phyloP scores from a whole-genome alignment of 106 monocot genomes.

The Dioscorea zingiberensis region DNA sequence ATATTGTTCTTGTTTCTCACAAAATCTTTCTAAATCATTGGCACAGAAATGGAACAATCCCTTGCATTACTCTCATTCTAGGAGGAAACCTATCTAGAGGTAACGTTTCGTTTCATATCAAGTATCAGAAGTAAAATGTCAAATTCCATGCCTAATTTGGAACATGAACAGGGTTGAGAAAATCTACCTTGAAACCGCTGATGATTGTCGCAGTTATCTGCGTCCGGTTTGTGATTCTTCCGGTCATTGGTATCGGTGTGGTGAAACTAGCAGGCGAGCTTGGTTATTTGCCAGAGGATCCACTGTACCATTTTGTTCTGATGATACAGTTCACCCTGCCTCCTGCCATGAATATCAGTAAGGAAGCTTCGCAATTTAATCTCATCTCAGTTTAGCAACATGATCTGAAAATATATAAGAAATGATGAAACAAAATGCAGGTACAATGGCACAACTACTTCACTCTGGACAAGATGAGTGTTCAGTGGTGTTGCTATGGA shows the following conservation, averaged over 20 bases:
- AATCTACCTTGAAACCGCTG: conserved; percentile 21
- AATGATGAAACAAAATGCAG: conserved; percentile 17
- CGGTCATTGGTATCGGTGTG: conserved; percentile 46
- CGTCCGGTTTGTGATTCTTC: conserved; percentile 47
- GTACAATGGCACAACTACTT: conserved; percentile 69
- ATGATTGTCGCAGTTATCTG: conserved; percentile 33
- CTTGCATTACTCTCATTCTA: conserved; percentile 20
- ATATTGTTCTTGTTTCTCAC: neutral
- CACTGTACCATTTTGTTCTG: conserved; percentile 59
- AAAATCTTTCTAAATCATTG: neutral
- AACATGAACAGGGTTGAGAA: conserved; percentile 38
- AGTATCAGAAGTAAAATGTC: neutral
- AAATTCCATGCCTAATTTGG: neutral
- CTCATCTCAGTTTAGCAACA: too few relatives aligned
- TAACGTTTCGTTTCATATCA: neutral
- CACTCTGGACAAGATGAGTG: conserved; percentile 68
- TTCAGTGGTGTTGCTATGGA: conserved; percentile 72
- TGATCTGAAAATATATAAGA: too few relatives aligned
- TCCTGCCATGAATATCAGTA: conserved; percentile 76
- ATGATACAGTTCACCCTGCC: conserved; percentile 69
- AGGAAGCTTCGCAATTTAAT: too few relatives aligned
- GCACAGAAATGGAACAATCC: conserved; percentile 16
- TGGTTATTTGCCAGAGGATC: conserved; percentile 56
- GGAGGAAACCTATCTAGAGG: conserved; percentile 15
- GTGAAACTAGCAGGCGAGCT: conserved; percentile 39